A percentile compares a stretch with the other conserved stretches of the same genome.
These are phyloP conservation scores for Blastomyces percursus DNA, from an alignment of 2,329 filamentous ascomycete species.

Conservation along the genomic window DNA sequence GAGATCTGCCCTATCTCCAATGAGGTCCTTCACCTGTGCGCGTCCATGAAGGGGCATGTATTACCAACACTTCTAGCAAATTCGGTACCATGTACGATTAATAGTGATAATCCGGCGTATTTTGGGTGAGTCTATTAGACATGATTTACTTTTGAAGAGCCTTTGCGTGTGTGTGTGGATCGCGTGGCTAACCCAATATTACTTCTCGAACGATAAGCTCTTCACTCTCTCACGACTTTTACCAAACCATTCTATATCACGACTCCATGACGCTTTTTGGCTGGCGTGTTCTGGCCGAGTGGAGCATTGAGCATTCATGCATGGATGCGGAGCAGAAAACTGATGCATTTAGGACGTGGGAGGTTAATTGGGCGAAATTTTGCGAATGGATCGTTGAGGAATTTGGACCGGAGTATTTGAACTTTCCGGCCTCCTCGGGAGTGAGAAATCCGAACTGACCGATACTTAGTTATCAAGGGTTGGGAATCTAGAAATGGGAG, in stretches of 20 bases:
- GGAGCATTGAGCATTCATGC: conserved; percentile 9
- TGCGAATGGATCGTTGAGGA: conserved; percentile 81
- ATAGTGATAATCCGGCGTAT: conserved; percentile 8
- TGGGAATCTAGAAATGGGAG: neutral
- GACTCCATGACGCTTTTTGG: conserved; percentile 5
- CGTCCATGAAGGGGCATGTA: conserved; percentile 65
- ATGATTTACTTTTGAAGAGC: too few relatives aligned
- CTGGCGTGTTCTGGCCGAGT: conserved; percentile 4
- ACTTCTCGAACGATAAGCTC: neutral
- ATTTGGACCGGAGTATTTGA: conserved; percentile 38
- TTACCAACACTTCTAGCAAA: conserved; percentile 43
- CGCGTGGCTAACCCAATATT: neutral
- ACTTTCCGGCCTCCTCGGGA: neutral
- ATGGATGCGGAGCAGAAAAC: neutral
- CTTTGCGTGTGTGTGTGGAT: neutral
- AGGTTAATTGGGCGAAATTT: conserved; percentile 72
- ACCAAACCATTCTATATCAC: neutral
- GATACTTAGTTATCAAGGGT: neutral
- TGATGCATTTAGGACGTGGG: conserved; percentile 57
- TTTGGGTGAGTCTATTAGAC: neutral
- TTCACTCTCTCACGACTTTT: conserved; percentile 6
- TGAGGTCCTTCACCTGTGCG: conserved; percentile 70
- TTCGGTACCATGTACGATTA: conserved; percentile 10
- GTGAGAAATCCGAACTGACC: neutral
- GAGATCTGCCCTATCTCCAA: conserved; percentile 89